phyloP scores from a whole-genome alignment of 441 rosid species.

The Macaranga tanarius region DNA sequence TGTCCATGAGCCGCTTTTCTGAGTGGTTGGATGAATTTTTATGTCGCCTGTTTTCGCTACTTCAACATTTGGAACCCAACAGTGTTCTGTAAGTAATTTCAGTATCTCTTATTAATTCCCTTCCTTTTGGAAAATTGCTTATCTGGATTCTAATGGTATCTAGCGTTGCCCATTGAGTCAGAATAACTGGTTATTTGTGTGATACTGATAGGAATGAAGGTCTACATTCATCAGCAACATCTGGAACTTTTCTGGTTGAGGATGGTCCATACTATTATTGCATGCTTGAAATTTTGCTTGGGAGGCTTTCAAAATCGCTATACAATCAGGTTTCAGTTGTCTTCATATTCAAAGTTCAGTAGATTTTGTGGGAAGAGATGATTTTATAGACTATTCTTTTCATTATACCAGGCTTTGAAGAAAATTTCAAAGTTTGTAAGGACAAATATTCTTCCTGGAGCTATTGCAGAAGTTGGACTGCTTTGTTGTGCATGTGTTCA shows the following conservation, averaged over 20 bases:
- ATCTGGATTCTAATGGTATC: neutral
- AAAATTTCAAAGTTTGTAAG: slow-evolving; percentile 94
- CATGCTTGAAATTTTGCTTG: slow-evolving; percentile 97
- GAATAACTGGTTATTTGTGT: slow-evolving; percentile 19
- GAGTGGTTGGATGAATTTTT: slow-evolving; percentile 99
- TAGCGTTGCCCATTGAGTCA: neutral
- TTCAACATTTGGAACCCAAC: slow-evolving; percentile 92
- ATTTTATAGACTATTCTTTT: slow-evolving; percentile 22
- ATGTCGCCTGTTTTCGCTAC: slow-evolving; percentile 86
- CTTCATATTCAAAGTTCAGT: slow-evolving; percentile 22
- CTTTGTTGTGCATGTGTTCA: slow-evolving; percentile 99
- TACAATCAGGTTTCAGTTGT: slow-evolving; percentile 70
- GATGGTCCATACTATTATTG: slow-evolving; percentile 98
- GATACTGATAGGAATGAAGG: slow-evolving; percentile 89
- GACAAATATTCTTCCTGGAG: slow-evolving; percentile 98
- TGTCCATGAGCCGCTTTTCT: slow-evolving; percentile 78
- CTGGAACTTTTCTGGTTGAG: slow-evolving; percentile 98
- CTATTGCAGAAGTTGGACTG: slow-evolving; percentile 98
- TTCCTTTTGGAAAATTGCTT: neutral
- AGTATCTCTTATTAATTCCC: neutral
- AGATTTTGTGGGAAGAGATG: neutral
- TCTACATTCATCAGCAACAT: slow-evolving; percentile 83
- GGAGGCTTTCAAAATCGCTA: slow-evolving; percentile 83
- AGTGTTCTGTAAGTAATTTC: slow-evolving; percentile 78
- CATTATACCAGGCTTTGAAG: slow-evolving; percentile 75